Percentiles rank a stretch among this genome's conserved stretches.
Evolutionary conservation across 805 yeast genomes (phyloP).

Genomic region (Myxozyma nipponensis): DNA sequence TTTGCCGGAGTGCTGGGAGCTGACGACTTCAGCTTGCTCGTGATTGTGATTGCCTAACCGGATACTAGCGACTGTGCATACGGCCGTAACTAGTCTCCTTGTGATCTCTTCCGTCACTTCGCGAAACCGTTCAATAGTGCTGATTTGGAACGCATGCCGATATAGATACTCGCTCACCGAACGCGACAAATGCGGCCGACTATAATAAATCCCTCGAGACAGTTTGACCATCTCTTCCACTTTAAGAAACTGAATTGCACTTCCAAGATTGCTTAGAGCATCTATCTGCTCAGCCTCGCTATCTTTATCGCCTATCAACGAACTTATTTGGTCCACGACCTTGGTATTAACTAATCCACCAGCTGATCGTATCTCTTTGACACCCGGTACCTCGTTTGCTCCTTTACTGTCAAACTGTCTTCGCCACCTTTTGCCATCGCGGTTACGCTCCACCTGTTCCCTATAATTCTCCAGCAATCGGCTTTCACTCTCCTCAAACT

Average conservation of each 20-base stretch:
- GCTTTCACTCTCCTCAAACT: conserved; percentile 20
- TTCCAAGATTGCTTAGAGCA: background rate
- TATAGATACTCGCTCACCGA: background rate
- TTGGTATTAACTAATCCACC: background rate
- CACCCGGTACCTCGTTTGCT: background rate
- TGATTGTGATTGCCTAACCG: conserved; percentile 18
- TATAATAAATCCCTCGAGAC: conserved; percentile 14
- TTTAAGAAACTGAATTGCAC: conserved; percentile 6
- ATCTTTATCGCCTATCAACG: background rate
- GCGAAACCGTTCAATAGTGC: conserved; percentile 8
- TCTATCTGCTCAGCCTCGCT: background rate
- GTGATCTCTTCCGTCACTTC: conserved; percentile 9
- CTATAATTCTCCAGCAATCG: conserved; percentile 10
- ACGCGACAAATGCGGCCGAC: conserved; percentile 4
- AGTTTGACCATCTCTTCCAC: conserved; percentile 15
- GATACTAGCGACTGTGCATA: conserved; percentile 8
- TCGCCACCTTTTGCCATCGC: conserved; percentile 12
- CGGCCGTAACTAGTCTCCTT: conserved; percentile 15
- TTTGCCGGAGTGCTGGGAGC: conserved; percentile 3
- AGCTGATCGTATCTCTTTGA: background rate
- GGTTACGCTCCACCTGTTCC: conserved; percentile 4
- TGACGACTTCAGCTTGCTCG: background rate
- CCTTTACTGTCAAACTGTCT: background rate
- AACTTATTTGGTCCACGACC: background rate
- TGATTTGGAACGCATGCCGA: conserved; percentile 8